These are phyloP conservation scores for Cutaneotrichosporon spelunceum DNA, from an alignment of 1,284 basidiomycete species.

Conservation along the genomic window DNA sequence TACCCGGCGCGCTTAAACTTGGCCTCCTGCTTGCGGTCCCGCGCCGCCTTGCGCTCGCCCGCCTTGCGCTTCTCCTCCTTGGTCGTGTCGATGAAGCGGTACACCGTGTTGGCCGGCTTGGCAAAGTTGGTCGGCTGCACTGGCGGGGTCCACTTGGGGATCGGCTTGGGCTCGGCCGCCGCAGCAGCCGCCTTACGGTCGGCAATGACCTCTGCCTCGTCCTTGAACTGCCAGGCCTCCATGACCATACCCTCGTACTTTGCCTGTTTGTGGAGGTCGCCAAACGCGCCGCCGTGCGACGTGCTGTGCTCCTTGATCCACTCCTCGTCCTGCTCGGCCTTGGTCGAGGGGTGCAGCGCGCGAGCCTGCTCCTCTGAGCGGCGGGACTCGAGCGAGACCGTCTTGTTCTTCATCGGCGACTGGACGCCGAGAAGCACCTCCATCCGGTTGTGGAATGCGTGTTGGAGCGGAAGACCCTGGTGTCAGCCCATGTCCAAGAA, in stretches of 20 bases:
- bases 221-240: conserved; percentile 46
- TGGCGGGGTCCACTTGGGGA: background rate
- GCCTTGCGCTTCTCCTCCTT: conserved; percentile 12
- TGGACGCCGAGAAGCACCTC: conserved; percentile 43
- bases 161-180: conserved; percentile 7
- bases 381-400: conserved; percentile 6
- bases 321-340: conserved; percentile 44
- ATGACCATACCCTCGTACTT: conserved; percentile 31
- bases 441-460: conserved; percentile 45
- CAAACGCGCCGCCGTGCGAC: conserved; percentile 39
- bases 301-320: conserved; percentile 33
- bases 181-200: conserved; percentile 21
- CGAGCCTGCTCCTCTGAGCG: conserved; percentile 24
- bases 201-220: conserved; percentile 28
- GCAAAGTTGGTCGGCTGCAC: conserved; percentile 4
- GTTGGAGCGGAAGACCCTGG: conserved; percentile 42
- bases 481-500: conserved; percentile 21
- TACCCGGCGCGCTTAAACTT: conserved; percentile 1
- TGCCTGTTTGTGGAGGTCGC: conserved; percentile 16
- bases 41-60: background rate
- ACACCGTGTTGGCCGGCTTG: conserved; percentile 14
- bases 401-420: conserved; percentile 19
- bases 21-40: background rate
- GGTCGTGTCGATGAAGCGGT: conserved; percentile 26
- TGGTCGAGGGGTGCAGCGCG: conserved; percentile 33